phyloP scores from a whole-genome alignment of 768 basidiomycete species.

The Amanita exitialis region DNA sequence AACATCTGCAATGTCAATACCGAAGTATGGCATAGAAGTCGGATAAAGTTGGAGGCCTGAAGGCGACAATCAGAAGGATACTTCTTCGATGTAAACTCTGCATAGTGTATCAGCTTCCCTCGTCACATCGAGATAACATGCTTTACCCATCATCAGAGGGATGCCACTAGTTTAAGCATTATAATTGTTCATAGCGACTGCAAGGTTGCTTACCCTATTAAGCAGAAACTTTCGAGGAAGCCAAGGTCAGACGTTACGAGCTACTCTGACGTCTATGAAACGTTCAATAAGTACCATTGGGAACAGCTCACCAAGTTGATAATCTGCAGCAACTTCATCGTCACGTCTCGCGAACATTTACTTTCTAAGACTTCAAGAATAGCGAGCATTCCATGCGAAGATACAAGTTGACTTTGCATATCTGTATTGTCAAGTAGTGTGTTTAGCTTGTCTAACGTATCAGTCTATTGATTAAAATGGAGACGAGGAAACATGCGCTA shows the following conservation, averaged over 20 bases:
- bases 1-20: constrained; percentile 97
- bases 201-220: constrained; percentile 54
- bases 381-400: constrained; percentile 90
- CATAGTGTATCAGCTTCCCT: background rate
- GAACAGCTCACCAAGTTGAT: constrained; percentile 65
- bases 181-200: constrained; percentile 2
- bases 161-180: constrained; percentile 53
- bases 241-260: constrained; percentile 67
- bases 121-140: background rate
- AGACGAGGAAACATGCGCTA: constrained; percentile 14
- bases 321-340: constrained; percentile 77
- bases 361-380: constrained; percentile 90
- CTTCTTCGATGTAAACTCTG: constrained; percentile 90
- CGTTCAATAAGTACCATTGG: constrained; percentile 26
- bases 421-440: constrained; percentile 77
- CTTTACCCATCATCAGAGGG: constrained; percentile 85
- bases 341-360: constrained; percentile 76
- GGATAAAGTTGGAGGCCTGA: constrained; percentile 94
- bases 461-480: background rate
- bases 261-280: constrained; percentile 19
- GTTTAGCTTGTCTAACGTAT: constrained; percentile 38
- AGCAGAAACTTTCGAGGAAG: constrained; percentile 89
- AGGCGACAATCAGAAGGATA: constrained; percentile 87
- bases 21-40: constrained; percentile 85
- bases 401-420: constrained; percentile 81